These are phyloP conservation scores for Debaryomyces sp. DNA, from an alignment of 1,139 yeast genomes.

Conservation along the genomic window DNA sequence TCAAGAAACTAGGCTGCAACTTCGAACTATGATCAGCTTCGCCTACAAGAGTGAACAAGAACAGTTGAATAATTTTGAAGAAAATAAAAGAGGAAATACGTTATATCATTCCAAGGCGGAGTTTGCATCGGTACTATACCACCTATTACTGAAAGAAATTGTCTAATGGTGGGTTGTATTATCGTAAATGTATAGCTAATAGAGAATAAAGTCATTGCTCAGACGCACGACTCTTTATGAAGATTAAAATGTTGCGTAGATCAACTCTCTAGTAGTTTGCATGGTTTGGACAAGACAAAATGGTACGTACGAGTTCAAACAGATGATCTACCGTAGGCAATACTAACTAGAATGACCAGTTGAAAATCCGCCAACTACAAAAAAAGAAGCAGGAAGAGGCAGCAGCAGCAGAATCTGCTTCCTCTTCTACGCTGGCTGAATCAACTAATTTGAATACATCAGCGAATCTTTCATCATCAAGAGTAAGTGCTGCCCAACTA, in stretches of 20 bases:
- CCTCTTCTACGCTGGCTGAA: slow-evolving; percentile 13
- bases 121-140: not conserved
- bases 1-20: not conserved
- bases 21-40: not conserved
- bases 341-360: slow-evolving; percentile 24
- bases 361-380: slow-evolving; percentile 62
- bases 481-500: slow-evolving; percentile 54
- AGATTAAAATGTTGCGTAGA: not conserved
- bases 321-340: not conserved
- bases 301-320: not conserved
- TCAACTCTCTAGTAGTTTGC: not conserved
- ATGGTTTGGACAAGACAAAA: not conserved
- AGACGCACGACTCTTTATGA: not conserved
- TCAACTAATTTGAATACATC: slow-evolving; percentile 9
- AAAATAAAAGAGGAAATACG: not conserved
- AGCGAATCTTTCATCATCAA: slow-evolving; percentile 14
- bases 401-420: slow-evolving; percentile 25
- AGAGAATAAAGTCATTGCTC: not conserved
- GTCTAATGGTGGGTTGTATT: not conserved
- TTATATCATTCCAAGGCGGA: not conserved
- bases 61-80: not conserved
- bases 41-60: not conserved
- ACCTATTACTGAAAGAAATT: not conserved
- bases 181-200: not conserved
- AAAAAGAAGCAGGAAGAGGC: slow-evolving; percentile 55